Evolutionary conservation across 1,284 basidiomycete genomes (phyloP).

Genomic region (Athelia psychrophila): DNA sequence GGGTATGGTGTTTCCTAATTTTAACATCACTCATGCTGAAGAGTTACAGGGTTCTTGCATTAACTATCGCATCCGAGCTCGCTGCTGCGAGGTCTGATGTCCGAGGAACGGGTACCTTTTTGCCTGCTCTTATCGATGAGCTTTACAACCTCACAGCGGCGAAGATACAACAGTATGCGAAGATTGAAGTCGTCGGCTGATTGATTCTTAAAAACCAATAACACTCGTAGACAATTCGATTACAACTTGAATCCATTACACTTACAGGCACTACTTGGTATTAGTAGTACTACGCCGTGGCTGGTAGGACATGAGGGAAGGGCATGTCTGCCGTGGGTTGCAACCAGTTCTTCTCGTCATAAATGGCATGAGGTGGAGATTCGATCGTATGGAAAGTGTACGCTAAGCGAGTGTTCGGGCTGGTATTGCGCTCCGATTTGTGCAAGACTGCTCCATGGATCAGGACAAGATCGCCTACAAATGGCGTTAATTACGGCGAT

Average conservation of each 20-base stretch:
- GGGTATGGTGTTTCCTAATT: constrained; percentile 50
- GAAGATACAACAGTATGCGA: constrained; percentile 45
- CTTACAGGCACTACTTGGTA: not conserved
- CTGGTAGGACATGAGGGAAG: constrained; percentile 68
- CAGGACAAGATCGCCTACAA: constrained; percentile 76
- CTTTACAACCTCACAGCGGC: constrained; percentile 64
- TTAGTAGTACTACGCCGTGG: not conserved
- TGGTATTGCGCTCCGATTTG: constrained; percentile 82
- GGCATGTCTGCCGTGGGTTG: constrained; percentile 83
- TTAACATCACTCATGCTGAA: not conserved
- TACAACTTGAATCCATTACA: not conserved
- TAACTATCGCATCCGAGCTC: constrained; percentile 83
- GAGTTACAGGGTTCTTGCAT: constrained; percentile 62
- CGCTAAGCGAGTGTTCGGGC: constrained; percentile 74
- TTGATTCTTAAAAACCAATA: not conserved
- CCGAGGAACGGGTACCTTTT: constrained; percentile 84
- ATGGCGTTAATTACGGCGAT: not conserved
- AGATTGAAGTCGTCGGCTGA: constrained; percentile 41
- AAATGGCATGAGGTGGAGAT: constrained; percentile 56
- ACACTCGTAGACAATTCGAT: not conserved
- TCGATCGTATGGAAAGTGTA: constrained; percentile 96
- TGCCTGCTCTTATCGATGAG: constrained; percentile 85
- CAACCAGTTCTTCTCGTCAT: constrained; percentile 85
- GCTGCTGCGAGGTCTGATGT: constrained; percentile 73
- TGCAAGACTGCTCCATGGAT: constrained; percentile 91